Base-by-base conservation (phyloP, 2,329 filamentous ascomycete genomes). In the Raffaelea deltoideospora region DNA sequence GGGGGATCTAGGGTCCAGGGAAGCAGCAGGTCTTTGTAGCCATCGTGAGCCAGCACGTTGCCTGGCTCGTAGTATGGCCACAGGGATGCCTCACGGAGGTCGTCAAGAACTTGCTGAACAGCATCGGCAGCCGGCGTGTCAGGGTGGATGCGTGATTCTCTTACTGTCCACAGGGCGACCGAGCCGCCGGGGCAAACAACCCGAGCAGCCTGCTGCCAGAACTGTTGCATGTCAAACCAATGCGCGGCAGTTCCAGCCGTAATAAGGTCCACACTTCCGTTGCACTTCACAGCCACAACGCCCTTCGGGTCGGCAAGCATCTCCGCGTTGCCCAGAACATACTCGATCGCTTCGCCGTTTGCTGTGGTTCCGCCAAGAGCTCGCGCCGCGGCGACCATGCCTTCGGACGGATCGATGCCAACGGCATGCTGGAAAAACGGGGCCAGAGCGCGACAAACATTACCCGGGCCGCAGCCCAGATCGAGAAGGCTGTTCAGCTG, bases 401-500 rank as follows among this genome's bases (percentile, higher is more conserved):
- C 63, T 13, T 55, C 51, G 3, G 64, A 61, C 0, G 68, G 58
- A 42, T 76, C 71, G 11, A 69, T 45, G 5, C 68, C 72, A 14
- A 65, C 50, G 8, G 55, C 63, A 20, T 55, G 48, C 1, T 47
- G 39, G 46, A 76, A 76, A 24, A 54, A 55, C 0, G 52, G 49
- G 0, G 63, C 61, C 1, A 75, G 55, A 5, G 53, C 54, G 3
- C 61, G 58, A 0, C 58, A 58, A 0, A 63, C 65, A 11, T 51
- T 62, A 4, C 71, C 72, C 0, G 71, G 69, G 0, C 72, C 70
- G 45, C 68, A 73, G 23, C 72, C 72, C 6, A 75, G 51, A 41
- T 77, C 71, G 11, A 72, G 47, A 0, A 72, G 42, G 3, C 51
- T 54, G 22, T 53, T 47, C 13, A 65, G 45, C 11, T 55, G 36